Conservation (phyloP, 306 rosid genomes). For the Dryas alaskensis region DNA sequence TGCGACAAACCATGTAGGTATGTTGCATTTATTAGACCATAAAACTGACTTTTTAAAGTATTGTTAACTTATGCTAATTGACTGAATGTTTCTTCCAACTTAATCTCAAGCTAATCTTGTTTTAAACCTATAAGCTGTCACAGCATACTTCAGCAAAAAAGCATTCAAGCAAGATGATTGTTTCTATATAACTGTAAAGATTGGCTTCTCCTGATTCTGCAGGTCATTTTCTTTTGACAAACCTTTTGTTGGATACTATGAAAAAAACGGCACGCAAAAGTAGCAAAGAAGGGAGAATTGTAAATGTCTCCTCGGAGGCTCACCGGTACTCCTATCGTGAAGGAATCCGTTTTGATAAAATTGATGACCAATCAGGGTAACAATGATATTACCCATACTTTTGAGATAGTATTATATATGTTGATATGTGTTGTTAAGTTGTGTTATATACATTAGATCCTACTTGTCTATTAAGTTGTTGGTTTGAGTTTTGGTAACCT, state of each 20-base stretch:
- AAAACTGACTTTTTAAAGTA: neutral
- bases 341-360: slow-evolving; percentile 66
- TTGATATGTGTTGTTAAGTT: too few relatives aligned
- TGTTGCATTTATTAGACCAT: neutral
- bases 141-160: neutral
- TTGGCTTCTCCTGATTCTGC: slow-evolving; percentile 23
- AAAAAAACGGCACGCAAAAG: slow-evolving; percentile 63
- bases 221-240: slow-evolving; percentile 90
- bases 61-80: neutral
- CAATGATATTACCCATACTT: neutral
- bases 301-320: slow-evolving; percentile 70
- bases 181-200: too few relatives aligned
- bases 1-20: slow-evolving; percentile 82
- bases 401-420: neutral
- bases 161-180: too few relatives aligned
- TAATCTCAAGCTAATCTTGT: neutral
- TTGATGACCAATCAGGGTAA: slow-evolving; percentile 68
- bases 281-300: slow-evolving; percentile 72
- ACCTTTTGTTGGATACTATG: slow-evolving; percentile 77
- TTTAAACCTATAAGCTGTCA: neutral
- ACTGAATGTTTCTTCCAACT: neutral
- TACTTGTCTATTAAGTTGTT: too few relatives aligned
- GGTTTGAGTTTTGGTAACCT: too few relatives aligned
- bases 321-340: slow-evolving; percentile 58
- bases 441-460: too few relatives aligned